These are phyloP conservation scores for Aspergillus fructus DNA, from an alignment of 2,329 filamentous ascomycete species.

Conservation along the genomic window DNA sequence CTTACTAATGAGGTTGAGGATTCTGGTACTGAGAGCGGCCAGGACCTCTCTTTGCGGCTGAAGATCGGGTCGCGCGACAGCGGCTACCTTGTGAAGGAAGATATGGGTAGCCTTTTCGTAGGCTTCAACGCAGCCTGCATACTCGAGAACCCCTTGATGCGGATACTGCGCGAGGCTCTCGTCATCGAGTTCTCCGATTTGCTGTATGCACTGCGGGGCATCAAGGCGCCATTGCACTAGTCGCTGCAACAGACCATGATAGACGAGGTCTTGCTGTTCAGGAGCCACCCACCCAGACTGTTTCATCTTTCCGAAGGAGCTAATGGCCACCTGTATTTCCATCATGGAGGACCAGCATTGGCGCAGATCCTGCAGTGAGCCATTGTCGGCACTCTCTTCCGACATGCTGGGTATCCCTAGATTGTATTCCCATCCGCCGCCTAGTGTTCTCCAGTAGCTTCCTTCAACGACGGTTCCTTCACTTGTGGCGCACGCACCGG, in stretches of 20 bases:
- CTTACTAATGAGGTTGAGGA: constrained; percentile 29
- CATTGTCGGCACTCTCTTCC: constrained; percentile 21
- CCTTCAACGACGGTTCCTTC: constrained; percentile 39
- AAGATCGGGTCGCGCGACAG: constrained; percentile 28
- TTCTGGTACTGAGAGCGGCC: constrained; percentile 30
- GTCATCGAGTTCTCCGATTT: constrained; percentile 29
- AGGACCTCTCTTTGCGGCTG: constrained; percentile 26
- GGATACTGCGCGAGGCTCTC: constrained; percentile 27
- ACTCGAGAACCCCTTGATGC: constrained; percentile 33
- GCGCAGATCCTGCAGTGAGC: constrained; percentile 27
- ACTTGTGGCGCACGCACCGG: constrained; percentile 38
- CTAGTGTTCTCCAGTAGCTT: constrained; percentile 40
- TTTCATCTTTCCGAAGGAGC: constrained; percentile 34
- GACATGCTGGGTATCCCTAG: constrained; percentile 33
- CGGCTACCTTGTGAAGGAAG: constrained; percentile 34
- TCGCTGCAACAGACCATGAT: constrained; percentile 28
- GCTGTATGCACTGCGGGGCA: constrained; percentile 28
- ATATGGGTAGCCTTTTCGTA: constrained; percentile 39
- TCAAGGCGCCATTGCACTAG: constrained; percentile 31
- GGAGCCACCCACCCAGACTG: constrained; percentile 26
- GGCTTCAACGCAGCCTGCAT: constrained; percentile 36
- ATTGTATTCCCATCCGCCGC: constrained; percentile 40
- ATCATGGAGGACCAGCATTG: constrained; percentile 34
- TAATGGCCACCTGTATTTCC: constrained; percentile 35
- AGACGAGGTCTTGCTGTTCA: constrained; percentile 31